Base-by-base conservation (phyloP, 1,284 basidiomycete genomes). In the Cutaneotrichosporon daszewskae region DNA sequence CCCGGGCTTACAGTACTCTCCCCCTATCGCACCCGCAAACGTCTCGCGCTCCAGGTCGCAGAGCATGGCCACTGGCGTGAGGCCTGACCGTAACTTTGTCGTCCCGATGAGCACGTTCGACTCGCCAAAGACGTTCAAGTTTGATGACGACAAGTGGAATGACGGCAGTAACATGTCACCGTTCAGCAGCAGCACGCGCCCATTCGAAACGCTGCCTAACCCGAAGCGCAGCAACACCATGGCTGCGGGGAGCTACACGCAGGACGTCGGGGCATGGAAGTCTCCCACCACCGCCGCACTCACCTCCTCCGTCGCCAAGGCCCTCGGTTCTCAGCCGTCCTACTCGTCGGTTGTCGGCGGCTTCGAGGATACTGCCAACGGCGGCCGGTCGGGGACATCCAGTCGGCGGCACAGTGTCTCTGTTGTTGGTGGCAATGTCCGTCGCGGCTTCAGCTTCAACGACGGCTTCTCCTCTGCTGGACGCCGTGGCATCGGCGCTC, bases 391-490 rank as follows among this genome's bases (percentile, higher is more conserved):
- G 1, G 88, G 87, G 1, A 83, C 85, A 2, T 87, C 87, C 10
- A 87, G 84, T 57, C 74, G 88, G 33, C 74, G 88, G 28, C 88
- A 91, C 59, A 87, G 84, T 49, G 87, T 92, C 52, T 87, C 84
- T 46, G 81, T 90, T 47, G 84, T 89, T 7, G 62, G 69, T 10
- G 59, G 57, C 1, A 59, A 54, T 12, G 61, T 62, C 24, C 49
- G 68, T 23, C 52, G 64, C 32, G 67, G 67, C 16, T 62, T 66
- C 37, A 49, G 50, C 37, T 62, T 66, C 49, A 54, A 60, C 19
- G 63, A 66, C n/a, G 75, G 83, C 13, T 83, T 87, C 64, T 80
- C 79, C 77, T 1, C 57, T 53, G 12, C 64, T 60, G 53, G 57
- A 7, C 40, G 38, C 6, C 48, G 63, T 33, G 64, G 59, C 3